These are phyloP conservation scores for Dactylis glomerata DNA, from an alignment of 176 grass and related monocot species.

Conservation along the genomic window DNA sequence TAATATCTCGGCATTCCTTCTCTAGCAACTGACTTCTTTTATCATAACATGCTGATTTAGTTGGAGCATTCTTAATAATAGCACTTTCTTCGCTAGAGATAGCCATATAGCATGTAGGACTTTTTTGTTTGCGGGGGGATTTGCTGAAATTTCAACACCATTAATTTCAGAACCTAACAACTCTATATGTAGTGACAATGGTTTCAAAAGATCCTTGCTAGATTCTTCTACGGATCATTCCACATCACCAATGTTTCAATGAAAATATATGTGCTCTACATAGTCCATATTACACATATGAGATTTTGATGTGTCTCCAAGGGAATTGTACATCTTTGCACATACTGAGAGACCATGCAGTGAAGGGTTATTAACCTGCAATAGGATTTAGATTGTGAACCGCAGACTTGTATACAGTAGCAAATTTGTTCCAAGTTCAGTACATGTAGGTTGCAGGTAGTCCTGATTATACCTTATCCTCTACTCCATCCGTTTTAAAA, in stretches of 20 bases:
- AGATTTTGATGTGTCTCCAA: constrained; percentile 39
- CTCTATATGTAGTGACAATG: constrained; percentile 71
- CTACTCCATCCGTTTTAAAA: no score
- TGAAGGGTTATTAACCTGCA: no score
- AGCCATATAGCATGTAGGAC: no score
- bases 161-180: constrained; percentile 49
- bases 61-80: constrained; percentile 28
- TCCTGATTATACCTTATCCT: no score
- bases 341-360: constrained; percentile 64
- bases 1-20: constrained; percentile 75
- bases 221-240: constrained; percentile 64
- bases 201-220: constrained; percentile 64
- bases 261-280: constrained; percentile 42
- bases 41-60: constrained; percentile 30
- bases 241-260: constrained; percentile 74
- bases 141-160: constrained; percentile 22
- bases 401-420: no score
- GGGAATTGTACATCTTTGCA: constrained; percentile 54
- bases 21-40: constrained; percentile 76
- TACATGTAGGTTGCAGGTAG: no score
- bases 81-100: constrained; percentile 33
- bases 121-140: constrained; percentile 30
- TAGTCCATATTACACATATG: constrained; percentile 4
- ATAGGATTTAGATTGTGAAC: no score
- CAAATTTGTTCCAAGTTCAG: no score